Evolutionary conservation across 495 filamentous ascomycete species (phyloP).

Genomic region (Penicillium cosmopolitanum): DNA sequence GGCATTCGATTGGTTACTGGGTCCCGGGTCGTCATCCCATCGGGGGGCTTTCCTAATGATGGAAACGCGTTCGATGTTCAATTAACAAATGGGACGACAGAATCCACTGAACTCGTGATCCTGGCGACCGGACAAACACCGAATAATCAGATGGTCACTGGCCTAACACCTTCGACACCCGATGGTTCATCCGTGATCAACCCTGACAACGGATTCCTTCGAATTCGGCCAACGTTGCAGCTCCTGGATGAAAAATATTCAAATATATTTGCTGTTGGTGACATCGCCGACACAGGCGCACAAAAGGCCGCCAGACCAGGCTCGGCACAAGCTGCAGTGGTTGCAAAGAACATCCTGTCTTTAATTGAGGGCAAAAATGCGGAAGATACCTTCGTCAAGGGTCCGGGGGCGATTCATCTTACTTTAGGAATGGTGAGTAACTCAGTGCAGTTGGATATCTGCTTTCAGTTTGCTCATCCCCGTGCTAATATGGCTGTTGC

Average conservation of each 20-base stretch:
- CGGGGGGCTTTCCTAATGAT: conserved; percentile 34
- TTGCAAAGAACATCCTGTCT: conserved; percentile 55
- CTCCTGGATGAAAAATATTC: conserved; percentile 50
- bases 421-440: conserved; percentile 55
- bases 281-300: conserved; percentile 62
- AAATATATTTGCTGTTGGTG: conserved; percentile 61
- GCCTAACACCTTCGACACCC: conserved; percentile 38
- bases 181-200: conserved; percentile 43
- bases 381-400: conserved; percentile 36
- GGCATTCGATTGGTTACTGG: conserved; percentile 43
- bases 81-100: conserved; percentile 37
- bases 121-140: conserved; percentile 61
- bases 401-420: conserved; percentile 50
- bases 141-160: conserved; percentile 52
- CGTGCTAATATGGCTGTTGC: conserved; percentile 1
- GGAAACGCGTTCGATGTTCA: conserved; percentile 34
- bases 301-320: conserved; percentile 60
- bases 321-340: conserved; percentile 53
- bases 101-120: conserved; percentile 48
- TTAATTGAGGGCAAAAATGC: conserved; percentile 43
- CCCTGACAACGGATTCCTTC: conserved; percentile 53
- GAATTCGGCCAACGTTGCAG: conserved; percentile 60
- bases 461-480: background rate
- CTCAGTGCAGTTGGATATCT: background rate
- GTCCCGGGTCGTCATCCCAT: conserved; percentile 37